These are phyloP conservation scores for Iodosphaeria phyllophila DNA, from an alignment of 2,329 filamentous ascomycete species.

Conservation along the genomic window DNA sequence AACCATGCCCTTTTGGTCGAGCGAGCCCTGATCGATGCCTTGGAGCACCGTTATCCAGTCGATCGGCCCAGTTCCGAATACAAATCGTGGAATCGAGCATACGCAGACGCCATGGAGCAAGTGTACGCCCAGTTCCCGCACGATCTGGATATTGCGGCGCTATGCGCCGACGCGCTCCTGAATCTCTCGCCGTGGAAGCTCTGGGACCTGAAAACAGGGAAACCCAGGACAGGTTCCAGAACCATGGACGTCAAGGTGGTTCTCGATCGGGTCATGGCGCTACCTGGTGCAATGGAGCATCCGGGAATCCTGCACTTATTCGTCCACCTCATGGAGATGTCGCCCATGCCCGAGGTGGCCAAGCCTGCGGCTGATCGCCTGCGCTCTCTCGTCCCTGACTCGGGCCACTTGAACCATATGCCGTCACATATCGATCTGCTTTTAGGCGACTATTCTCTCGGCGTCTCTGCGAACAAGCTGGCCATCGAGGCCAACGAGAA, in stretches of 20 bases:
- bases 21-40: slow-evolving; percentile 40
- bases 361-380: slow-evolving; percentile 41
- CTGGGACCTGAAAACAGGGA: slow-evolving; percentile 40
- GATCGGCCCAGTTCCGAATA: slow-evolving; percentile 25
- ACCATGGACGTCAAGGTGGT: slow-evolving; percentile 39
- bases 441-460: slow-evolving; percentile 49
- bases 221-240: slow-evolving; percentile 31
- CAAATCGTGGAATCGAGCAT: slow-evolving; percentile 38
- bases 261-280: slow-evolving; percentile 36
- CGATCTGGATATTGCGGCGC: slow-evolving; percentile 42
- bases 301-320: slow-evolving; percentile 59
- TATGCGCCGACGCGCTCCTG: slow-evolving; percentile 48
- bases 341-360: slow-evolving; percentile 41
- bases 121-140: slow-evolving; percentile 32
- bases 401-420: slow-evolving; percentile 59
- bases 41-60: slow-evolving; percentile 41
- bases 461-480: slow-evolving; percentile 45
- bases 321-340: slow-evolving; percentile 68
- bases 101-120: slow-evolving; percentile 39
- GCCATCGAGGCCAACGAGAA: slow-evolving; percentile 51
- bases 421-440: slow-evolving; percentile 60
- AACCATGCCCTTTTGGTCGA: slow-evolving; percentile 30
- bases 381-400: slow-evolving; percentile 46
- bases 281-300: slow-evolving; percentile 31
- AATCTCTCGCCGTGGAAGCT: slow-evolving; percentile 46